Base-by-base conservation (phyloP, 2,329 filamentous ascomycete genomes). In the Exophiala sideris region DNA sequence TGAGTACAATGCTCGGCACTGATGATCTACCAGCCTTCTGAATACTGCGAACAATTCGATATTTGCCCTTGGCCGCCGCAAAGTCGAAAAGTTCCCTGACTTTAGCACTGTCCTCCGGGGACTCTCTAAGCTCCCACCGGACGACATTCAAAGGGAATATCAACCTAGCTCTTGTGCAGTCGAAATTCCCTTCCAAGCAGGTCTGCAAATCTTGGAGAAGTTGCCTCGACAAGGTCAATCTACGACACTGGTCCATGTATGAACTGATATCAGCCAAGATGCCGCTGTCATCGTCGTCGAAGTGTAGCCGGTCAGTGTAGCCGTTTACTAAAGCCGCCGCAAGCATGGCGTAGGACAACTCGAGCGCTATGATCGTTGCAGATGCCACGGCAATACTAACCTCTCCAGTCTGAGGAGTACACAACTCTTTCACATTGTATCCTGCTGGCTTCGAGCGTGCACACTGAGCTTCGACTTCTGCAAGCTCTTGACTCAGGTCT, bases 81-180 rank as follows among this genome's bases (percentile, higher is more conserved):
- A 21, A 5, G 7, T 54, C 51, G 24, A 54, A 54, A 29, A 54
- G 14, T 10, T 32, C 51, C 5, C 42, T 16, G 5, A 54, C 20
- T 20, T 38, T 38, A 6, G 39, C 45, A 9, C 2, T 14, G 11
- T 54, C 45, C 20, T 44, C 45, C 3, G 51, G 40, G 12, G 33
- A 5, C 8, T 38, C n/a, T 20, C 51, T 32, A 4, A 54, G 18
- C 39, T 48, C 45, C 51, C 51, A 54, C 14, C 51, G 33, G n/a
- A 49, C 29, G 5, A 48, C 39, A 24, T 45, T 54, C 32, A 54
- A 35, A 3, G 51, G 51, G 11, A 49, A 48, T 3, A 54, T 48
- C 18, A 49, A 10, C n/a, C 34, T 38, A 2, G 29, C 32, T 14
- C 45, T 32, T 3, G 21, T 14, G 38, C 45, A n/a, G n/a, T 54